Base-by-base conservation (phyloP, 2,329 filamentous ascomycete species). In the Corinectria fuckeliana region DNA sequence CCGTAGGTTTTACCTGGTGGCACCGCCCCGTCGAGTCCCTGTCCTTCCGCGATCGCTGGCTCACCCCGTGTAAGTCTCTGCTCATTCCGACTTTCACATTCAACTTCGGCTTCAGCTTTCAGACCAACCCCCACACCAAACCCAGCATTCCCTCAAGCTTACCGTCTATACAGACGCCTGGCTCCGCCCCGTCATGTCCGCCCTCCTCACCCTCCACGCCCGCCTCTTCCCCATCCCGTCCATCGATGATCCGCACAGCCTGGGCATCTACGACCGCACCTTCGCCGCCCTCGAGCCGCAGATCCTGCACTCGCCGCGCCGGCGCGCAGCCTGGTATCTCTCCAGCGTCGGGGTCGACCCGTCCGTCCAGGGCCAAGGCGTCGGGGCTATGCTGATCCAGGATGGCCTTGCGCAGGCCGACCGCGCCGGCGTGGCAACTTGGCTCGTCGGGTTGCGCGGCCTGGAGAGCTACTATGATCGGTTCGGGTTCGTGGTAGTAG, bases 1-100 rank as follows among this genome's bases (percentile, higher is more conserved):
- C 72, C 5, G 71, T 72, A 5, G 76, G 65, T 1, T 74, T 77
- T 39, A 59, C 72, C 5, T 78, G 73, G 71, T 76, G 75, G 73
- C 71, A 74, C 57, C 66, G 66, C 20, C 73, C 74, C 3, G 39
- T 34, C 2, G 57, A 55, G 7, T 64, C 68, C n/a, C 30, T 74
- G 5, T 57, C 67, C 4, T 71, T 75, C 28, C 61, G 53, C 5
- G 67, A 74, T 61, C 64, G 71, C 25, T 76, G 73, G 73, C 55
- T 75, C 6, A 69, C 69, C 25, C 62, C 69, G 11, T 70, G 74
- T 76, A 69, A 61, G 73, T 67, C 32, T n/a, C 14, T 16, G 38
- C 30, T n/a, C n/a, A n/a, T n/a, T n/a, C n/a, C n/a, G n/a, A n/a
- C 21, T 34, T 34, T n/a, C 30, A 14, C 21, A n/a, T 38, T 18